phyloP scores from a whole-genome alignment of 306 rosid genomes.

The Trifolium pratense region DNA sequence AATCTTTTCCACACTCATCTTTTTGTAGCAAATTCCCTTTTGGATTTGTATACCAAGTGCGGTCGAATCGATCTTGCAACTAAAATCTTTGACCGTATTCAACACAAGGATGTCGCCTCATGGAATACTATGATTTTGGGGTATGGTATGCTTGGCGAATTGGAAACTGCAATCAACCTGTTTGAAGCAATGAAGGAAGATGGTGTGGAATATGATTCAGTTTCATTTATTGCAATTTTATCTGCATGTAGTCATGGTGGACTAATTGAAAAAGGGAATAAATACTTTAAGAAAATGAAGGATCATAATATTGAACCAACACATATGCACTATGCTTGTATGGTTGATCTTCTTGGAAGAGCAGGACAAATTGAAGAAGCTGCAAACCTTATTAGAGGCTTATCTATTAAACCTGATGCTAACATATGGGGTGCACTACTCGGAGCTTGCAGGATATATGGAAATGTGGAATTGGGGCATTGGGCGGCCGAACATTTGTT shows the following conservation, averaged over 20 bases:
- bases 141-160: constrained; percentile 82
- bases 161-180: constrained; percentile 64
- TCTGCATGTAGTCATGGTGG: constrained; percentile 96
- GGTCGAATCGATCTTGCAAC: constrained; percentile 75
- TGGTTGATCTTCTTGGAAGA: constrained; percentile 92
- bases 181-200: constrained; percentile 78
- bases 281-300: constrained; percentile 64
- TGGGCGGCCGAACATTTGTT: constrained; percentile 85
- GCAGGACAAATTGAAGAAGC: constrained; percentile 84
- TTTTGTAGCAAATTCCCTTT: constrained; percentile 70
- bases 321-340: constrained; percentile 80
- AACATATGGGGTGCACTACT: constrained; percentile 91
- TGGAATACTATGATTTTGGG: constrained; percentile 99
- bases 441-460: constrained; percentile 85
- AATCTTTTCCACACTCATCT: constrained; percentile 62
- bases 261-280: constrained; percentile 66
- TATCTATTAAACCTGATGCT: constrained; percentile 70
- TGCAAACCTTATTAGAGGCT: constrained; percentile 59
- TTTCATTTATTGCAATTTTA: constrained; percentile 84
- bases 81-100: constrained; percentile 67
- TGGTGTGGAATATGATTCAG: constrained; percentile 66
- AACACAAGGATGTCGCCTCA: constrained; percentile 72
- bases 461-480: constrained; percentile 69
- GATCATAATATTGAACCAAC: constrained; percentile 64
- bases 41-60: constrained; percentile 87